Evolutionary conservation across 2,329 filamentous ascomycete species (phyloP), one percentile per base, ranked within the genome.

Genomic region (Apiospora saccharicola): DNA sequence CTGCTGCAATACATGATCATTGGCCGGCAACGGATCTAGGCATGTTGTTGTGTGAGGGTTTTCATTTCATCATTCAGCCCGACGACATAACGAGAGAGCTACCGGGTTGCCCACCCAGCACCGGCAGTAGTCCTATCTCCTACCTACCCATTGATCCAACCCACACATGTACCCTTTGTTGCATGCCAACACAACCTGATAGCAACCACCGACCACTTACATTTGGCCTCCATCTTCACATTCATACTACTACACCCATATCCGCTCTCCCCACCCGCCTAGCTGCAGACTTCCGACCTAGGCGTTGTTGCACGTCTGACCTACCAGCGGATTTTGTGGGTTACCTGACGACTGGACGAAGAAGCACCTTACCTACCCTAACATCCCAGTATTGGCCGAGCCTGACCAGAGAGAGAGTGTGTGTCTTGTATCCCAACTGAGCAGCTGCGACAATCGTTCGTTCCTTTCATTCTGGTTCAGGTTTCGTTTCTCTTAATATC

Each of bases 111-210:
- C 53, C 30, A 61, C n/a, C 53, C 34, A 41, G 8, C 34, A 64
- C 19, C 19, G n/a, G 19, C 53, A 61, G 37, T 10, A 41, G 37
- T 41, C 37, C 37, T 41, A 10, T 10, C 37, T 10, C 57, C 57
- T 41, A 41, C 57, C 57, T 24, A 22, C 22, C 22, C n/a, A 44
- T 44, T 16, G 43, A 64, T 64, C 57, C 34, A 64, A 64, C 8
- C 57, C 57, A 41, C 57, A 64, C 57, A 37, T 37, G 57, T 64
- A 64, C 57, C 57, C 57, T 41, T 41, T 64, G 34, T 41, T 64
- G 57, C 57, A 64, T 64, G 57, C 57, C 57, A 64, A 64, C 57
- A 34, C 57, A 64, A 64, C 57, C 57, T 41, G 57, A 64, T 41
- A 34, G 57, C 57, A 64, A 64, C 57, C 57, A 64, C 57, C 34